A percentile compares a stretch with the other conserved stretches of the same genome.
Conservation (phyloP, 352 stramenopile species). For the Phytopythium montanum region DNA sequence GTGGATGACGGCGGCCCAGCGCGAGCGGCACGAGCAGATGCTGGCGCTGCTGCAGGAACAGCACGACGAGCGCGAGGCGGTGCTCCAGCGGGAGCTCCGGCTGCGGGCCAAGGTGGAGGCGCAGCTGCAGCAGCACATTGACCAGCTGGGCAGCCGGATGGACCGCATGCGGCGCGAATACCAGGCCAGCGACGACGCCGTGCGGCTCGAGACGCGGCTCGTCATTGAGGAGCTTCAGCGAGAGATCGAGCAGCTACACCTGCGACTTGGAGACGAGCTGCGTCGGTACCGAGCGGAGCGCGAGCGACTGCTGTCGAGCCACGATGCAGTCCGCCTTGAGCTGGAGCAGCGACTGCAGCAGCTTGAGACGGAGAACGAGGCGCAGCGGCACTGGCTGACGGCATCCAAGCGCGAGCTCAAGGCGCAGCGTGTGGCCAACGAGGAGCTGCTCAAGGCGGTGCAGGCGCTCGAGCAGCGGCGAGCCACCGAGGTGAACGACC, state of each 20-base stretch:
- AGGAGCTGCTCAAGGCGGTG: constrained; percentile 60
- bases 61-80: constrained; percentile 35
- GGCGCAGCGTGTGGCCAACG: constrained; percentile 63
- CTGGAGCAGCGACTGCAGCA: constrained; percentile 34
- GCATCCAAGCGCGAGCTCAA: constrained; percentile 58
- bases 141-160: constrained; percentile 26
- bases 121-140: constrained; percentile 31
- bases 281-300: constrained; percentile 23
- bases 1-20: constrained; percentile 65
- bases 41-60: constrained; percentile 41
- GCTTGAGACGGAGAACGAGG: constrained; percentile 30
- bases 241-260: constrained; percentile 30
- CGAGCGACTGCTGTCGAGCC: constrained; percentile 38
- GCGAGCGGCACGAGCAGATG: constrained; percentile 46
- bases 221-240: constrained; percentile 38
- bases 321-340: constrained; percentile 31
- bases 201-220: constrained; percentile 39
- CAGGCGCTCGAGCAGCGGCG: constrained; percentile 66
- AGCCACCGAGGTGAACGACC: constrained; percentile 72
- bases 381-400: constrained; percentile 68
- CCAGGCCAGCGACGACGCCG: constrained; percentile 42
- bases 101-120: constrained; percentile 37
- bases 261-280: constrained; percentile 27
- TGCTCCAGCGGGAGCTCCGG: constrained; percentile 44
- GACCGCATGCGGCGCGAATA: constrained; percentile 40